Evolutionary conservation across 2,329 filamentous ascomycete genomes (phyloP), one percentile per base, ranked within the genome.

Genomic region (Ceratocystiopsis sp.): DNA sequence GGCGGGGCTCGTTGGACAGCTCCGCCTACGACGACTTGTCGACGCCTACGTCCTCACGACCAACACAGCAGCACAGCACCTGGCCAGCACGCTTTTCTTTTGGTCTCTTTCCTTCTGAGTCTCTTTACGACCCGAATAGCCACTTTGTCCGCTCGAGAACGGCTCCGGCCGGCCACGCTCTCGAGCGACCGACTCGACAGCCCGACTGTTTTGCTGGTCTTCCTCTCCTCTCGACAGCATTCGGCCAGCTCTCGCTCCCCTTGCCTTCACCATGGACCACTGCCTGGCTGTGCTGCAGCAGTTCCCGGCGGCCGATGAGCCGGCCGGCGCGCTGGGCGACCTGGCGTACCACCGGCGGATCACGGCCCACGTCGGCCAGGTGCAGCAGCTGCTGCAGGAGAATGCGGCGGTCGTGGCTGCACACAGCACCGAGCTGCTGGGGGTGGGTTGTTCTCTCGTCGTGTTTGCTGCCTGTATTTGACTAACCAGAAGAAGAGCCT

Each of bases 331-430:
- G 15, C 41, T 46, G 10, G 29, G 55, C 42, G 51, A 61, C 43
- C 61, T 57, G 18, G 45, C 52, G 40, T 69, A 66, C 50, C 61
- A 74, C 49, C 49, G 49, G 16, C 55, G 57, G 11, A 58, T 62
- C 41, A 58, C 53, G 46, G 42, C 50, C 0, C 67, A 73, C 47
- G 53, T 61, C 18, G 47, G 51, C 16, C 54, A 55, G 15, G 52
- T 71, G 16, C 56, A 56, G 33, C 59, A 55, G 45, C 45, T 71
- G 34, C 50, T 65, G 17, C 53, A 57, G 14, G 58, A 60, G 1
- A 51, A 59, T 3, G 48, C 50, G 15, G 45, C 51, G 15, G 53
- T 56, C 12, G 51, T 71, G 35, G 42, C 52, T 34, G 48, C 49
- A 13, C 55, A 61, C 37, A 59, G 63, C 16, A 42, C 50, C 12